Conservation (phyloP, 1,284 basidiomycete genomes). For the Malassezia dermatis region DNA sequence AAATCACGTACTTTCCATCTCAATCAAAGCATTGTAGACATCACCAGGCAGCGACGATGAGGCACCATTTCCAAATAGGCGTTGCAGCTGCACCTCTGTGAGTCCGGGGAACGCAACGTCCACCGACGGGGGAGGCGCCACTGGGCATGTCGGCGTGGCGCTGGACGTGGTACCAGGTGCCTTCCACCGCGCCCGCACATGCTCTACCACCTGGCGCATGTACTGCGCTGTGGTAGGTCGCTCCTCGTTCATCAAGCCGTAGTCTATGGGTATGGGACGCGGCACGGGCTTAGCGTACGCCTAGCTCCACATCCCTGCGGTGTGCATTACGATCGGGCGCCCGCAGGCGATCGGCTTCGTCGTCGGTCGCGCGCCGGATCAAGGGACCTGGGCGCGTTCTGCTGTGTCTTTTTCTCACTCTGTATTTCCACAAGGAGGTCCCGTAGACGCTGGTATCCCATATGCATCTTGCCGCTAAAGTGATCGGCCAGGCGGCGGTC, state of each 20-base stretch:
- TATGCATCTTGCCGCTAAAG: constrained; percentile 98
- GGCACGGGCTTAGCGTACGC: not conserved
- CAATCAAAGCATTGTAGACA: not conserved
- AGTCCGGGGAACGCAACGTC: constrained; percentile 18
- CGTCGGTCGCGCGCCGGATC: constrained; percentile 9
- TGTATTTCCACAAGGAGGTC: constrained; percentile 71
- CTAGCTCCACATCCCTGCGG: not conserved
- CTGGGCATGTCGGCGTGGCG: not conserved
- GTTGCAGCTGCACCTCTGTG: constrained; percentile 16
- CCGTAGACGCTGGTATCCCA: constrained; percentile 93
- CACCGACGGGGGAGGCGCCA: not conserved
- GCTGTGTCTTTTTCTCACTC: constrained; percentile 15
- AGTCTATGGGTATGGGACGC: constrained; percentile 1
- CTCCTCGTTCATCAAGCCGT: not conserved
- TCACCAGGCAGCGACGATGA: constrained; percentile 9
- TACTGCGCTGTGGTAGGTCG: not conserved
- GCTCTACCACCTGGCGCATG: not conserved
- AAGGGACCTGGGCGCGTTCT: constrained; percentile 4
- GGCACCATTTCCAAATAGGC: constrained; percentile 17
- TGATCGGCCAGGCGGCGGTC: constrained; percentile 97
- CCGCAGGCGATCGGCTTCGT: constrained; percentile 15
- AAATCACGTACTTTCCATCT: not conserved
- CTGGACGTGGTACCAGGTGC: not conserved
- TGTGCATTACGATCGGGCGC: not conserved
- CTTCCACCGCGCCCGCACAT: not conserved